Evolutionary conservation across 208 protist species (phyloP), one percentile per base, ranked within the genome.

Genomic region (Crithidia brevicula): DNA sequence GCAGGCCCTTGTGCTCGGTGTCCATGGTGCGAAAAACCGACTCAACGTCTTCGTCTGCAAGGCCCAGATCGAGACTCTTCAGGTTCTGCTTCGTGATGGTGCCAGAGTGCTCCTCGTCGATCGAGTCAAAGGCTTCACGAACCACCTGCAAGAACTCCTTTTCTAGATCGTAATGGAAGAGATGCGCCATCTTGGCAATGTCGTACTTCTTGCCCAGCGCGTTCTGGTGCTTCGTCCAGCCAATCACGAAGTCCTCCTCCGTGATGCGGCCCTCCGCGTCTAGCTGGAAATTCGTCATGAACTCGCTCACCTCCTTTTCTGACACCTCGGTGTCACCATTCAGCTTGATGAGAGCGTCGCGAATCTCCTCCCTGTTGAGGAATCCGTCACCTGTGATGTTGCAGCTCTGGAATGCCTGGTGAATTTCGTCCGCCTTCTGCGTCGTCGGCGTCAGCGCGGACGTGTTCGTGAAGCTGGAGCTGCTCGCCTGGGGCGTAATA

Each of bases 341-440:
- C 11, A 97, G 74, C 85, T 97, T 95, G 45, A 97, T 95, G 23
- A 97, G 79, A 20, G 89, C 88, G 63, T 97, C 92, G 47, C 92
- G 89, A 27, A 97, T 77, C 72, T 97, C 89, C 36, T 83, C 82
- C 33, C 60, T 66, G 64, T 89, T 82, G 51, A 97, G 83, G 63
- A 91, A 88, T 18, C 91, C 91, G 57, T 83, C 85, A 15, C 85
- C 83, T 31, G 76, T 82, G 54, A 96, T 77, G 79, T 96, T 96
- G 72, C 81, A 84, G 56, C 74, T 81, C 38, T 67, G 70, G 71
- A 96, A 96, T 30, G 88, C 91, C 42, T 83, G 78, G 57, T 85
- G 86, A 34, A 96, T 74, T 60, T 88, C 82, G 10, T 79, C 67
- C 33, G 74, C 61, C 52, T 72, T 56, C 62, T 84, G 64, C 16